Evolutionary conservation across 441 rosid species (phyloP), one percentile per base, ranked within the genome.

Genomic region (Populus hybrid): DNA sequence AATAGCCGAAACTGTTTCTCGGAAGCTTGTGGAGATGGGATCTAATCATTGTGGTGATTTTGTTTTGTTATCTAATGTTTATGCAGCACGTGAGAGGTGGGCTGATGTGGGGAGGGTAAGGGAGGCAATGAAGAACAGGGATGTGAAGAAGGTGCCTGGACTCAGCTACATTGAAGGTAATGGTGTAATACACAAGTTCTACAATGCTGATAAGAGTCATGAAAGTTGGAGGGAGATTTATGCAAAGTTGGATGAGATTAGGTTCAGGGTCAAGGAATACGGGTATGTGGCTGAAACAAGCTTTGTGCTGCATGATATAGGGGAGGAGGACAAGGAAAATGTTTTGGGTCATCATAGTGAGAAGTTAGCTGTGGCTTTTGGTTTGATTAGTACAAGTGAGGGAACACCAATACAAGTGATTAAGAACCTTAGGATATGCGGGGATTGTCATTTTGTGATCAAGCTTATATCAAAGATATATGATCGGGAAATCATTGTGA

Each of bases 281-380:
- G 98, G 99, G 4, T 95, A 92, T 79, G 88, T 85, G 70, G 93
- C 97, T 1, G 91, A 88, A 79, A 92, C 98, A 23, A 81, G 86
- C 77, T 88, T 82, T 76, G 99, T 93, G 66, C 79, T 92, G 84
- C 97, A 95, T 83, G 97, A 95, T 82, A 89, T 93, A 73, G 98
- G 92, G 64, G 93, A 92, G 46, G 99, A 95, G 78, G 98, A 95
- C 83, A 92, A 92, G 84, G 98, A 89, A 88, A 89, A 89, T 59
- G 97, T 87, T 42, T 61, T 92, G 81, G 87, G 82, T 28, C 87
- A 89, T 84, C 99, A 93, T 59, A 93, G 98, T 73, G 97, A 93
- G 89, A 95, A 95, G 83, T 69, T 95, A 83, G 98, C 98, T 54
- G 95, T 93, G 78, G 93, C 95, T 11, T 95, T 86, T 76, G 95